A percentile compares a stretch with the other conserved stretches of the same genome.
phyloP scores from a whole-genome alignment of 495 filamentous ascomycete species.

The Chlorociboria aeruginascens region DNA sequence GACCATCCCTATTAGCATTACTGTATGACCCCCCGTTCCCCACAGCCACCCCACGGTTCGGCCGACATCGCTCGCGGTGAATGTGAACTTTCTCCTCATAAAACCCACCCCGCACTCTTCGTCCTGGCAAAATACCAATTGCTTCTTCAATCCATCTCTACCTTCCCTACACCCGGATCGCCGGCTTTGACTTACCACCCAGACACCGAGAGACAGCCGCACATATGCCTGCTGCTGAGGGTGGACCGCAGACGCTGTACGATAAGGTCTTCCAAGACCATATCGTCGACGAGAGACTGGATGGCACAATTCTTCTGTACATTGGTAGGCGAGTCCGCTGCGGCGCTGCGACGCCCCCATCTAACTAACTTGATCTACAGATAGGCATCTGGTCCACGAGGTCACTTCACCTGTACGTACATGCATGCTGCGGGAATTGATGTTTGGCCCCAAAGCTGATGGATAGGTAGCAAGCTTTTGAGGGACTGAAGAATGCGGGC shows the following conservation, averaged over 20 bases:
- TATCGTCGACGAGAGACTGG: conserved; percentile 85
- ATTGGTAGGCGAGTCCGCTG: conserved; percentile 47
- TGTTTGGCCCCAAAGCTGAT: conserved; percentile 6
- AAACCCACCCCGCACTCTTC: conserved; percentile 4
- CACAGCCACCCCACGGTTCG: background rate
- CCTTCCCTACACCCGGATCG: background rate
- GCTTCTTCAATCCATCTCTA: background rate
- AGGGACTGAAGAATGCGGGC: conserved; percentile 78
- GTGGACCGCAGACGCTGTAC: conserved; percentile 77
- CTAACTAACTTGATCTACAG: conserved; percentile 27
- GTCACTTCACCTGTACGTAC: conserved; percentile 77
- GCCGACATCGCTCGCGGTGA: background rate
- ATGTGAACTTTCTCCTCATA: conserved; percentile 3
- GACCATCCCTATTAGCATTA: background rate
- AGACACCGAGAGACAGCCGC: background rate
- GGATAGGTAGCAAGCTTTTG: conserved; percentile 72
- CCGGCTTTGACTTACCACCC: background rate
- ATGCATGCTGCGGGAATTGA: background rate
- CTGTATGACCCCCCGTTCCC: background rate
- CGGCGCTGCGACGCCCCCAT: background rate
- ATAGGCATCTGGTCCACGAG: conserved; percentile 94
- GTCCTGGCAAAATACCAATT: background rate
- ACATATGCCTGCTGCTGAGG: conserved; percentile 71
- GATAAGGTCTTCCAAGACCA: conserved; percentile 95
- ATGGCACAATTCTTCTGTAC: conserved; percentile 86